Evolutionary conservation across 352 stramenopile species (phyloP).

Genomic region (Globisporangium carolinianum): DNA sequence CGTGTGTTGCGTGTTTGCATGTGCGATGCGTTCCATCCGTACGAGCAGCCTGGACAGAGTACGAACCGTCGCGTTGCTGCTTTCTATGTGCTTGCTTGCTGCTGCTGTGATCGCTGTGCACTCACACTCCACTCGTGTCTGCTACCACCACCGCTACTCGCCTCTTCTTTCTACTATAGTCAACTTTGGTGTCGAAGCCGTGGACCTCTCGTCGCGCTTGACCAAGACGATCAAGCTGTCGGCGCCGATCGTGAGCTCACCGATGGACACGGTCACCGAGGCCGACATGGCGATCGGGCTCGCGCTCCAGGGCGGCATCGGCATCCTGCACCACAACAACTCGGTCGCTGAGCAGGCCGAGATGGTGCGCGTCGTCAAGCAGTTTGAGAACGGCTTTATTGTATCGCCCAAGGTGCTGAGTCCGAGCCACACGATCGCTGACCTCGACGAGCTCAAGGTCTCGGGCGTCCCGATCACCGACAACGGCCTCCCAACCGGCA

Average conservation of each 20-base stretch:
- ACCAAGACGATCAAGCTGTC: conserved; percentile 93
- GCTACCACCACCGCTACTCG: not conserved
- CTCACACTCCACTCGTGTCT: no score
- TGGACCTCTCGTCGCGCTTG: conserved; percentile 86
- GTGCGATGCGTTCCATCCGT: not conserved
- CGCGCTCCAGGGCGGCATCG: conserved; percentile 96
- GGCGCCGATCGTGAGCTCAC: conserved; percentile 93
- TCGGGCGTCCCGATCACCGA: conserved; percentile 98
- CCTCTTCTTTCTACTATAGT: conserved; percentile 30
- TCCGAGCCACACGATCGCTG: conserved; percentile 87
- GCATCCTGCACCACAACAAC: conserved; percentile 99
- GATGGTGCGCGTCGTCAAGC: conserved; percentile 91
- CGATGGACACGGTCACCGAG: conserved; percentile 99
- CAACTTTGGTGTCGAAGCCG: conserved; percentile 91
- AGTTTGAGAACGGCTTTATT: conserved; percentile 99
- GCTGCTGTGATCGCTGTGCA: not conserved
- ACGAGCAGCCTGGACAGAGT: conserved; percentile 54
- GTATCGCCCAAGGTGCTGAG: conserved; percentile 94
- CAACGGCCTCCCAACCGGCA: conserved; percentile 91
- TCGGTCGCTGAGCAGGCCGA: conserved; percentile 90
- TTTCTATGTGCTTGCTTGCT: not conserved
- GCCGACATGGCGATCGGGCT: conserved; percentile 98
- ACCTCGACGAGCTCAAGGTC: conserved; percentile 92
- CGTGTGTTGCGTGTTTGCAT: not conserved
- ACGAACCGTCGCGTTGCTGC: conserved; percentile 14